Base-by-base conservation (phyloP, 1,284 basidiomycete species). In the Amylostereum chailletii region DNA sequence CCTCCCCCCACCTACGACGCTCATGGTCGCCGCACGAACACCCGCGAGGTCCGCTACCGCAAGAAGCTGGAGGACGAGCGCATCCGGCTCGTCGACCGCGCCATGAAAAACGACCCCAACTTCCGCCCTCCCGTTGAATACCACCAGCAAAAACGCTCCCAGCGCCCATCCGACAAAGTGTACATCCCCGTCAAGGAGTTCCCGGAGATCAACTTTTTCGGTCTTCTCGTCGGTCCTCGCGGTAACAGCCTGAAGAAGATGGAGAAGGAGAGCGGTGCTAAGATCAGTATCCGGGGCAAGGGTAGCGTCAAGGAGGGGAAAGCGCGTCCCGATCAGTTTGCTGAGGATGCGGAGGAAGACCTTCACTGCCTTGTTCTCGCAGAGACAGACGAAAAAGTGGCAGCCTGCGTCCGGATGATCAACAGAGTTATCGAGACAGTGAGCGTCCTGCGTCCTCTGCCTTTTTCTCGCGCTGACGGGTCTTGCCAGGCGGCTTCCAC, bases 111-210 rank as follows among this genome's bases (percentile, higher is more conserved):
- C 57, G 96, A 99, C 64, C 95, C 96, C 29, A 94, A 92, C 65
- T 99, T 94, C 76, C 88, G 89, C 42, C 93, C 96, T 45, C 95
- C 96, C 7, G 85, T 91, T 52, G 94, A 97, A 66, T 97, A 94
- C 63, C 90, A 96, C 53, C 92, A 94, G 65, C 88, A 92, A 62
- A 92, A 94, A 64, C 85, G 90, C 45, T 90, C 88, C 37, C 87
- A 90, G 52, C 82, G 92, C 46, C 93, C 94, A 10, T 88, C 87
- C 44, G 96, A 99, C 54, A 99, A 99, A 70, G 95, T 99, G 51
- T 99, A 98, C 65, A 94, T 99, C 55, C 96, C 96, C 31, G 93
- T 98, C 62, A 97, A 99, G 66, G 96, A 99, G 70, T 99, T 99
- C 62, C 96, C 96, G 3, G 95, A 99, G 70, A 99, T 99, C 76